A percentile compares a stretch with the other conserved stretches of the same genome.
Conservation (phyloP, 495 filamentous ascomycete genomes). For the Lepidopterella palustris region DNA sequence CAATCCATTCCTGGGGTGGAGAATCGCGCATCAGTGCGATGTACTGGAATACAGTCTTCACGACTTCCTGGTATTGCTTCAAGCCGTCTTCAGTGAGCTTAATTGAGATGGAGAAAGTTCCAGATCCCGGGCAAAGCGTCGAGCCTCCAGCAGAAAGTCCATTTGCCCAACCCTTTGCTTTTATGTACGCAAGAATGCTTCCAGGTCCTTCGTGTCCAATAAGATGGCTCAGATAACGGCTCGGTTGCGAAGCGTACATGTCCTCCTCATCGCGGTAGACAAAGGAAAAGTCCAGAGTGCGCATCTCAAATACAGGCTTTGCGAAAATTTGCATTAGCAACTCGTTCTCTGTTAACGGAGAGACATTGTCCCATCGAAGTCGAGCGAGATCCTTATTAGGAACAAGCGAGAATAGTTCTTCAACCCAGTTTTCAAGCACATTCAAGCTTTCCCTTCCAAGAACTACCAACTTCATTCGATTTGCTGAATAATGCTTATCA, state of each 20-base stretch:
- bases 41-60: conserved; percentile 89
- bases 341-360: conserved; percentile 60
- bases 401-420: conserved; percentile 76
- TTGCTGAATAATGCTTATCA: conserved; percentile 85
- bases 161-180: conserved; percentile 93
- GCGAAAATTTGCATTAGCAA: conserved; percentile 80
- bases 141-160: conserved; percentile 71
- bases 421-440: conserved; percentile 79
- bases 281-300: conserved; percentile 79
- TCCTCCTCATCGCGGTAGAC: conserved; percentile 85
- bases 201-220: conserved; percentile 97
- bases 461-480: conserved; percentile 91
- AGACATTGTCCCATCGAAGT: conserved; percentile 72
- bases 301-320: conserved; percentile 92
- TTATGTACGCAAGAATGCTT: conserved; percentile 91
- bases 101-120: conserved; percentile 74
- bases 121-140: conserved; percentile 72
- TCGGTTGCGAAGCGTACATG: conserved; percentile 75
- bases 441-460: conserved; percentile 86
- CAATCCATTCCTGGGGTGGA: conserved; percentile 85
- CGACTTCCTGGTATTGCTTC: conserved; percentile 78
- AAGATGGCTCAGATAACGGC: conserved; percentile 84
- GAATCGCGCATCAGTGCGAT: conserved; percentile 77
- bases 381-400: conserved; percentile 77
- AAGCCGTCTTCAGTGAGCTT: conserved; percentile 80